Evolutionary conservation across 73 alveolate species (phyloP).

Genomic region (Paramecium bursaria): DNA sequence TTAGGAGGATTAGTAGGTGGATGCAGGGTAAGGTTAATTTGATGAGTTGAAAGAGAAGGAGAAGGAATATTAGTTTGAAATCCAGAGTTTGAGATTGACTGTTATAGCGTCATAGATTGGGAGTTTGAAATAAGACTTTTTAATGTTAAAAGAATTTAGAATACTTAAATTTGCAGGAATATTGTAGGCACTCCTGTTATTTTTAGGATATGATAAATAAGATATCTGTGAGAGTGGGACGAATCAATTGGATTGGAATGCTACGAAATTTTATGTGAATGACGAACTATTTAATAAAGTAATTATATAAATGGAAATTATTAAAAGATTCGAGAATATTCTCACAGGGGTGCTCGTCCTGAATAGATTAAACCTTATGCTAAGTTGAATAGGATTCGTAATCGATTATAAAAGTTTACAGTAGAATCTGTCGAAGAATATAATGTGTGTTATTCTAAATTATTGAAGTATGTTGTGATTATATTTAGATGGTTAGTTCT

Average conservation of each 20-base stretch:
- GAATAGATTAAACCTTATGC: slow-evolving; percentile 89
- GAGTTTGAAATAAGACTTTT: slow-evolving; percentile 24
- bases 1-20: slow-evolving; percentile 74
- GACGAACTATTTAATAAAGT: slow-evolving; percentile 78
- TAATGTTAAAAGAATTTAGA: slow-evolving; percentile 74
- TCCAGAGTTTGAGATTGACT: slow-evolving; percentile 27
- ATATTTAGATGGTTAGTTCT: slow-evolving; percentile 11
- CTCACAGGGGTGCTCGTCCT: slow-evolving; percentile 88
- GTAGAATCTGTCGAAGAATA: slow-evolving; percentile 63
- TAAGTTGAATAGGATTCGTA: slow-evolving; percentile 52
- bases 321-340: slow-evolving; percentile 66
- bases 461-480: not conserved
- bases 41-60: slow-evolving; percentile 63
- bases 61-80: slow-evolving; percentile 64
- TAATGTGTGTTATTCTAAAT: slow-evolving; percentile 65
- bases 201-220: slow-evolving; percentile 76
- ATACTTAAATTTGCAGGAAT: slow-evolving; percentile 90
- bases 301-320: too few species aligned
- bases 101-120: slow-evolving; percentile 14
- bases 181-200: slow-evolving; percentile 85
- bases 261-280: slow-evolving; percentile 80
- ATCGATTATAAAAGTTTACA: slow-evolving; percentile 29
- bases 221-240: slow-evolving; percentile 88
- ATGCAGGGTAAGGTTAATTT: slow-evolving; percentile 43
- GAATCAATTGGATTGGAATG: slow-evolving; percentile 93